These are phyloP conservation scores for Lecanicillium sp. DNA, from an alignment of 2,329 filamentous ascomycete genomes.

Conservation along the genomic window DNA sequence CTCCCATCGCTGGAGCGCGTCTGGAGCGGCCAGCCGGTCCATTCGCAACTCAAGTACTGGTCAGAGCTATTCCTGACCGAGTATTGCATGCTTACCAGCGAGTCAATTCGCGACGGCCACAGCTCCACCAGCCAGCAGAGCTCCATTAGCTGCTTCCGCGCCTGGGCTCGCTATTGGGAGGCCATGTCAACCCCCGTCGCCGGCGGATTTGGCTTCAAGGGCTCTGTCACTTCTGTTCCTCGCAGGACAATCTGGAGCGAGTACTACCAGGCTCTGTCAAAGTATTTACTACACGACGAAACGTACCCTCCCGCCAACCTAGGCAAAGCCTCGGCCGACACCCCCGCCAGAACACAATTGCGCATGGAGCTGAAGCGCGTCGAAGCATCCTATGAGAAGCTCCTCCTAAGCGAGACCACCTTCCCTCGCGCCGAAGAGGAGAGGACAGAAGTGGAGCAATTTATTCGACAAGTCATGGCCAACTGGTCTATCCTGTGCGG, in stretches of 20 bases:
- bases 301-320: conserved; percentile 47
- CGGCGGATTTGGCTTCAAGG: conserved; percentile 51
- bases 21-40: conserved; percentile 42
- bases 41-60: conserved; percentile 67
- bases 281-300: conserved; percentile 61
- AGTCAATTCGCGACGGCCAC: conserved; percentile 45
- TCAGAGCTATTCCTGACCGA: conserved; percentile 70
- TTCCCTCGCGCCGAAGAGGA: conserved; percentile 81
- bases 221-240: conserved; percentile 38
- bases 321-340: conserved; percentile 32
- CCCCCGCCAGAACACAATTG: conserved; percentile 55
- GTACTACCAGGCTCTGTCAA: conserved; percentile 75
- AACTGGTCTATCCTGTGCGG: conserved; percentile 85
- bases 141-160: conserved; percentile 49
- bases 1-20: conserved; percentile 53
- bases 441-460: conserved; percentile 73
- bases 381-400: conserved; percentile 69
- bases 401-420: conserved; percentile 68
- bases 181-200: conserved; percentile 35
- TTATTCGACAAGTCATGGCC: conserved; percentile 68
- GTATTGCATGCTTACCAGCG: conserved; percentile 61
- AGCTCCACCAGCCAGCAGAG: conserved; percentile 43
- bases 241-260: conserved; percentile 71
- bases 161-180: conserved; percentile 67
- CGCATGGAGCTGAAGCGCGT: conserved; percentile 71